Conservation (phyloP, 2,329 filamentous ascomycete species). For the Colletotrichum eleusines region DNA sequence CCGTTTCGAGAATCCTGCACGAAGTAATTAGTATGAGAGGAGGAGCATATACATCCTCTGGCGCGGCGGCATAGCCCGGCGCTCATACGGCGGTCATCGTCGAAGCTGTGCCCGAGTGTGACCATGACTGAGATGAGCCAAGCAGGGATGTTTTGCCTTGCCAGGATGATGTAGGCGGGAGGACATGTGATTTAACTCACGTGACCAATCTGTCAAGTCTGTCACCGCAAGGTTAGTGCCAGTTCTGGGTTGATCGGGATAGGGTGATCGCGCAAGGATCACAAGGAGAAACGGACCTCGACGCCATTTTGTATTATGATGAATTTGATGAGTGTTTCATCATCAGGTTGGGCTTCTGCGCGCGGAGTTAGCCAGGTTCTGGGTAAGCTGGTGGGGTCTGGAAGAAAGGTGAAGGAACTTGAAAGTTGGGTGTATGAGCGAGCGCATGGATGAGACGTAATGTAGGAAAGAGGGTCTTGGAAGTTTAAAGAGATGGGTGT, state of each 20-base stretch:
- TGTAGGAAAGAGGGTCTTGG: not conserved
- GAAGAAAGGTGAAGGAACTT: not conserved
- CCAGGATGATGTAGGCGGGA: constrained; percentile 3
- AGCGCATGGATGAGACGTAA: constrained; percentile 17
- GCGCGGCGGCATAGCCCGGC: not conserved
- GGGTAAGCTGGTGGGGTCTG: not conserved
- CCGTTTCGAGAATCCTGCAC: constrained; percentile 90
- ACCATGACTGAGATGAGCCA: not conserved
- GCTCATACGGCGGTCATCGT: not conserved
- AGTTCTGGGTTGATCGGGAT: constrained; percentile 43
- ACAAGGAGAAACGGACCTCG: constrained; percentile 57
- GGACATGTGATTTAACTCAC: constrained; percentile 67
- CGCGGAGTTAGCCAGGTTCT: constrained; percentile 11
- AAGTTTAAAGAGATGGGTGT: constrained; percentile 35
- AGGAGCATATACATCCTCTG: not conserved
- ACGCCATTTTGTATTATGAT: constrained; percentile 64
- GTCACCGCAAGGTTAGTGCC: constrained; percentile 48
- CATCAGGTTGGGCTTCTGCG: constrained; percentile 36
- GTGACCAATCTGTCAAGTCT: constrained; percentile 89
- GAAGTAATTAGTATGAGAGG: constrained; percentile 30
- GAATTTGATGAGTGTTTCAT: constrained; percentile 43
- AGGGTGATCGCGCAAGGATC: constrained; percentile 17
- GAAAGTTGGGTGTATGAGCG: constrained; percentile 7
- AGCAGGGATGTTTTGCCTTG: not conserved
- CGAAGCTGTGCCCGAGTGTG: not conserved